Conservation (phyloP, 1,284 basidiomycete species). For the Cryptococcus hybrid region DNA sequence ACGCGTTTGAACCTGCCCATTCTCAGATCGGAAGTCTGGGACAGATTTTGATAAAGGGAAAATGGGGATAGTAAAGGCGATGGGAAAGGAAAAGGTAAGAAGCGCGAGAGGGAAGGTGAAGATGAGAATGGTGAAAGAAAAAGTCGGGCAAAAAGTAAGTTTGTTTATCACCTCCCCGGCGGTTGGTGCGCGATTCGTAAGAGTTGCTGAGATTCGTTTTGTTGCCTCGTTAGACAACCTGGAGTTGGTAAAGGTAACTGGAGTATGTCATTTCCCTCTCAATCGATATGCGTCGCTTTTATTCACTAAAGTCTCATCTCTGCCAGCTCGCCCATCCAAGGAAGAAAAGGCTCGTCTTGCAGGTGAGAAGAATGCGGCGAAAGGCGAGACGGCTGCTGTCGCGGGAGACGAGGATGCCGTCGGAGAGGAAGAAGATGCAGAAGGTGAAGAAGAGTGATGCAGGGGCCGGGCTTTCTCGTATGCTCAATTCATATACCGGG, state of each 20-base stretch:
- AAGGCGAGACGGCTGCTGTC: not conserved
- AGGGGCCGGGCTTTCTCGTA: not conserved
- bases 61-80: not conserved
- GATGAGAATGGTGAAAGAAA: slow-evolving; percentile 14
- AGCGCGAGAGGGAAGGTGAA: not conserved
- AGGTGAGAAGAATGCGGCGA: not conserved
- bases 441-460: slow-evolving; percentile 14
- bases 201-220: not conserved
- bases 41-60: slow-evolving; percentile 38
- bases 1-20: slow-evolving; percentile 38
- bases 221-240: slow-evolving; percentile 20
- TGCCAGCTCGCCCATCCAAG: not conserved
- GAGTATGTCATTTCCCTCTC: slow-evolving; percentile 26
- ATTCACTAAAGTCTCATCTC: not conserved
- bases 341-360: slow-evolving; percentile 8
- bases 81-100: slow-evolving; percentile 19
- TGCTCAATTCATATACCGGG: too few relatives aligned
- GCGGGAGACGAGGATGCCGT: not conserved
- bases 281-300: too few relatives aligned
- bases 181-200: not conserved
- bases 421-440: slow-evolving; percentile 13
- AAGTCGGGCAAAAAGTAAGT: slow-evolving; percentile 26
- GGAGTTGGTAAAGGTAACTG: slow-evolving; percentile 42
- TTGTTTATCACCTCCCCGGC: not conserved
- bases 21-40: slow-evolving; percentile 45